Percentiles rank a stretch among this genome's conserved stretches.
Evolutionary conservation across 2,329 filamentous ascomycete species (phyloP).

Genomic region (Ophiostoma tasmaniense): DNA sequence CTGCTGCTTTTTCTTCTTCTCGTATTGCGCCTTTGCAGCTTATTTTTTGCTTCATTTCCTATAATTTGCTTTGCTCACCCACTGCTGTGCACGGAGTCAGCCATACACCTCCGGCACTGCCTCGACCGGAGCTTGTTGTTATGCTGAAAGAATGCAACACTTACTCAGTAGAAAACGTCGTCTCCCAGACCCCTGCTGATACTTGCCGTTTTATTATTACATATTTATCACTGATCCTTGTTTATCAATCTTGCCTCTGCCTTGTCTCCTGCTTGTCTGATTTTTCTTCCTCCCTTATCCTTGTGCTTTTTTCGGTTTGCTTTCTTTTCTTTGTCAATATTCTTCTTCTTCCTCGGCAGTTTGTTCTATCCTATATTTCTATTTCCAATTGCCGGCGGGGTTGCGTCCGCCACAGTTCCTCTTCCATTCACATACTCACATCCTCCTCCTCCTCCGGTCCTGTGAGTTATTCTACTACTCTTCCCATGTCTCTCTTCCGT

Average conservation of each 20-base stretch:
- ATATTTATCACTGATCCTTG: slow-evolving; percentile 5
- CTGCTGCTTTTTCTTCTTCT: neutral
- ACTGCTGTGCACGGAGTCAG: neutral
- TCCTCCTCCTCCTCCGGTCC: neutral
- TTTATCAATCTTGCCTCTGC: neutral
- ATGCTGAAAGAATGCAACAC: neutral
- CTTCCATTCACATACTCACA: neutral
- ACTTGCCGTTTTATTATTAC: neutral
- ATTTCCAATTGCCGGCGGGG: slow-evolving; percentile 4
- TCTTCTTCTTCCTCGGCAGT: slow-evolving; percentile 1
- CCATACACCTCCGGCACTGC: neutral
- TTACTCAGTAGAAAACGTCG: neutral
- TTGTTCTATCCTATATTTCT: neutral
- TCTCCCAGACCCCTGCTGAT: neutral
- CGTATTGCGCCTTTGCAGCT: neutral
- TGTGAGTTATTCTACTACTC: neutral
- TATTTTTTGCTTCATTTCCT: neutral
- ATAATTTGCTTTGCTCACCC: neutral
- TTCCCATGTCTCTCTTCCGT: neutral
- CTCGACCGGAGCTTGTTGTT: slow-evolving; percentile 2
- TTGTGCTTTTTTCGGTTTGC: neutral
- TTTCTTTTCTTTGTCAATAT: neutral
- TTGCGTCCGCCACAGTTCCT: neutral
- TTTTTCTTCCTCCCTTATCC: neutral
- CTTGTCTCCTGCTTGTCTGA: neutral